Conservation (phyloP, 1,284 basidiomycete genomes). For the Tetrapyrgos nigripes region DNA sequence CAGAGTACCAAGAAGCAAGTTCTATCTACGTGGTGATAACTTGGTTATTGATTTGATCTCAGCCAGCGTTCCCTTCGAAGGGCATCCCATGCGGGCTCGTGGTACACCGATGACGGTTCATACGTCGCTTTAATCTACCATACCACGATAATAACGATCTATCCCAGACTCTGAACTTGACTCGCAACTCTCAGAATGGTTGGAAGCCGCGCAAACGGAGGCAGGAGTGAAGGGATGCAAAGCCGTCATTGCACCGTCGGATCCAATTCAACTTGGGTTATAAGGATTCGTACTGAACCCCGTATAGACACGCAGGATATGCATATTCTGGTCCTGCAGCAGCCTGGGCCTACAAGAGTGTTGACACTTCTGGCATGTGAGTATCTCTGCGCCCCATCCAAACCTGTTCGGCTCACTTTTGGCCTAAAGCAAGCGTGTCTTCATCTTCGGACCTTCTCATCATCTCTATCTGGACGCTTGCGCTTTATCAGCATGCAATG, state of each 20-base stretch:
- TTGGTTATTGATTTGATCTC: background rate
- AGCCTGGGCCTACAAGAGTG: constrained; percentile 94
- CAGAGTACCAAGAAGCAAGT: background rate
- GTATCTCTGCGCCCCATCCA: constrained; percentile 28
- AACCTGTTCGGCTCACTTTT: constrained; percentile 19
- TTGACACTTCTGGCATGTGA: constrained; percentile 84
- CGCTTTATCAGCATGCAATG: constrained; percentile 78
- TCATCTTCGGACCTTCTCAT: constrained; percentile 96
- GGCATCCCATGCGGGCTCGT: constrained; percentile 89
- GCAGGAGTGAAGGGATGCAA: constrained; percentile 74
- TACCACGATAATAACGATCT: constrained; percentile 24
- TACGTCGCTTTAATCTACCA: constrained; percentile 14
- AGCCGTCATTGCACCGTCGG: constrained; percentile 96
- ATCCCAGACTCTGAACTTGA: constrained; percentile 65
- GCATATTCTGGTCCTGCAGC: constrained; percentile 93
- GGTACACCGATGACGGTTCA: constrained; percentile 84
- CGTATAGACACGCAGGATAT: constrained; percentile 90
- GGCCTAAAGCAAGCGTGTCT: constrained; percentile 79
- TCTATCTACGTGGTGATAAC: background rate
- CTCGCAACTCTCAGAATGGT: constrained; percentile 68
- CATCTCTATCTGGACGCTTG: constrained; percentile 90
- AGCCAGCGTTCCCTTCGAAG: constrained; percentile 38
- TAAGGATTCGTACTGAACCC: constrained; percentile 13
- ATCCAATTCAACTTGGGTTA: constrained; percentile 17
- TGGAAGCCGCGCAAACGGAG: constrained; percentile 38